Base-by-base conservation (phyloP, 2,329 filamentous ascomycete genomes). In the Ophiocordyceps unilateralis region DNA sequence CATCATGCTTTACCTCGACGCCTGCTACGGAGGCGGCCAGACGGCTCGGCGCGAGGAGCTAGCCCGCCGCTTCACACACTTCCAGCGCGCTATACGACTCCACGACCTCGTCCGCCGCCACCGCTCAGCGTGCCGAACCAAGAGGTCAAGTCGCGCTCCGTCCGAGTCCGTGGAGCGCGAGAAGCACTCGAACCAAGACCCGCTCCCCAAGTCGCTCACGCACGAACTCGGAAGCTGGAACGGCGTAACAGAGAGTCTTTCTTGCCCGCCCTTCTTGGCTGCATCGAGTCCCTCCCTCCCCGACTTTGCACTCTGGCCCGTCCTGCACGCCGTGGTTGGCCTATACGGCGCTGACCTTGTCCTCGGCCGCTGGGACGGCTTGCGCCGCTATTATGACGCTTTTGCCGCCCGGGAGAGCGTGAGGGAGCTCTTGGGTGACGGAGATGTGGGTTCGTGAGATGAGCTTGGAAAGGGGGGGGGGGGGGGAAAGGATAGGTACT, bases 1-100 rank as follows among this genome's bases (percentile, higher is more conserved):
- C 28, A 70, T 78, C 45, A 63, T 79, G 63, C 54, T 74, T 10
- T 79, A 84, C 46, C 62, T 83, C 1, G 72, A 83, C 46, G 64
- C 70, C 2, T 58, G 66, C 12, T 67, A 76, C 46, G 64, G 65
- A 2, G 49, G 55, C 41, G 43, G 47, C 8, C 49, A 55, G 14
- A 21, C 28, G 3, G 44, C 48, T 11, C 41, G 53, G 1, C 49
- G 52, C 5, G 21, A 50, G 5, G 55, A 61, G 17, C 51, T 66
- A 4, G 67, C 63, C 1, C 53, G 48, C 41, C 52, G 55, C 40
- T 60, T 62, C 43, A 63, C 56, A 3, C 57, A 63, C 34, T 65
- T 75, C 48, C 63, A 71, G 40, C 56, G 53, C 39, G 58, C 50
- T 11, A 44, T 62, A 22, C 47, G 48, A 2, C 50, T 74, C 20